Evolutionary conservation across 345 rosid genomes (phyloP).

Genomic region (Sisymbrium irio): DNA sequence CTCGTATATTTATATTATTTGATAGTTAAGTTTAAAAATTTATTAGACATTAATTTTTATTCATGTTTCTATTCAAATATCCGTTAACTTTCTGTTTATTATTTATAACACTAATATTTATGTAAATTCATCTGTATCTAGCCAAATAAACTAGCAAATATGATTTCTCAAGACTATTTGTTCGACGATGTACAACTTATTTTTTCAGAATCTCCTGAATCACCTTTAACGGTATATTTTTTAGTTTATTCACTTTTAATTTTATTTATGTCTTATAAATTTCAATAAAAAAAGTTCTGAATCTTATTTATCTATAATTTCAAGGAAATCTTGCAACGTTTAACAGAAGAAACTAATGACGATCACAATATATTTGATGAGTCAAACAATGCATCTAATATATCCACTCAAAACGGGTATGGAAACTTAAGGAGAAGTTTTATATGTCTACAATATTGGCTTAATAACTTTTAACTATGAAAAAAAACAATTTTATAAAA

Average conservation of each 20-base stretch:
- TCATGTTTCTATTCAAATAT: too few species aligned
- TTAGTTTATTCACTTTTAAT: background rate
- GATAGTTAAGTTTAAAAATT: too few species aligned
- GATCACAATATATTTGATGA: background rate
- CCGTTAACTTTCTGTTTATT: too few species aligned
- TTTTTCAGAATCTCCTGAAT: background rate
- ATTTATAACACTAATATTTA: too few species aligned
- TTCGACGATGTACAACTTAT: background rate
- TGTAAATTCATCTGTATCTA: background rate
- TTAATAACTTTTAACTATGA: background rate
- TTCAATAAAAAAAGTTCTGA: background rate
- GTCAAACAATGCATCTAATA: background rate
- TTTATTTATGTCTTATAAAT: background rate
- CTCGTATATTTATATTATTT: too few species aligned
- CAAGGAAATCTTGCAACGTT: background rate
- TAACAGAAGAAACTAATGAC: background rate
- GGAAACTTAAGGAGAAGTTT: background rate
- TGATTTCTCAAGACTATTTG: background rate
- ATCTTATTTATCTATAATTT: background rate
- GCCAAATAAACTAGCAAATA: background rate
- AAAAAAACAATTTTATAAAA: background rate
- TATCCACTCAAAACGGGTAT: background rate
- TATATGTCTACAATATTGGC: background rate
- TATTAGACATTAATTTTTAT: too few species aligned
- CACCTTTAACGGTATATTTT: background rate